phyloP scores from a whole-genome alignment of 164 flowering plant species.

The Taxillus chinensis region DNA sequence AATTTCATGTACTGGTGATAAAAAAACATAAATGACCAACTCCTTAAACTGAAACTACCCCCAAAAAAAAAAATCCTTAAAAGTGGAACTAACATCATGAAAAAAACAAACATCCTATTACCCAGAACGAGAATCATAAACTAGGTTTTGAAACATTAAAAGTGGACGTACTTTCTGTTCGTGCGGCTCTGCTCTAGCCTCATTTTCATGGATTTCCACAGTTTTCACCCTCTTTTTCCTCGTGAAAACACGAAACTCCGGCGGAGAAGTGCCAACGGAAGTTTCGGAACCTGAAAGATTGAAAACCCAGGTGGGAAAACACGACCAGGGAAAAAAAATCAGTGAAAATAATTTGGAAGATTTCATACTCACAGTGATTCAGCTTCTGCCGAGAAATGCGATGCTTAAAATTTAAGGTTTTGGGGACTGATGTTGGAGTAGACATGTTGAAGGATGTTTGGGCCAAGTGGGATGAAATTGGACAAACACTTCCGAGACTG shows the following conservation, averaged over 20 bases:
- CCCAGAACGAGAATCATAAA: background rate
- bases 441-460: background rate
- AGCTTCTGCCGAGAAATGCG: background rate
- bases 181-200: slow-evolving; percentile 11
- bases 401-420: background rate
- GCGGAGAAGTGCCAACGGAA: slow-evolving; percentile 7
- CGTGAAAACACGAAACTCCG: slow-evolving; percentile 31
- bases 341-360: background rate
- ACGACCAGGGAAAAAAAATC: background rate
- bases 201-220: slow-evolving; percentile 10
- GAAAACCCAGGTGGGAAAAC: background rate
- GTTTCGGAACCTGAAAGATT: slow-evolving; percentile 10
- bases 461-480: background rate
- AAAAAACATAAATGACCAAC: no score
- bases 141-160: background rate
- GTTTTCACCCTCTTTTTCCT: slow-evolving; percentile 41
- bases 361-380: background rate
- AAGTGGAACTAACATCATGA: no score
- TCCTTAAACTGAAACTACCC: no score
- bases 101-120: background rate
- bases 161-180: slow-evolving; percentile 19
- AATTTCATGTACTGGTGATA: no score
- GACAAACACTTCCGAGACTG: no score
- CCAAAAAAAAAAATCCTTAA: no score
- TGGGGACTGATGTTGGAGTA: background rate